Percentiles rank a stretch among this genome's conserved stretches.
phyloP scores from a whole-genome alignment of 2,329 filamentous ascomycete species.

The Byssochlamys sp. region DNA sequence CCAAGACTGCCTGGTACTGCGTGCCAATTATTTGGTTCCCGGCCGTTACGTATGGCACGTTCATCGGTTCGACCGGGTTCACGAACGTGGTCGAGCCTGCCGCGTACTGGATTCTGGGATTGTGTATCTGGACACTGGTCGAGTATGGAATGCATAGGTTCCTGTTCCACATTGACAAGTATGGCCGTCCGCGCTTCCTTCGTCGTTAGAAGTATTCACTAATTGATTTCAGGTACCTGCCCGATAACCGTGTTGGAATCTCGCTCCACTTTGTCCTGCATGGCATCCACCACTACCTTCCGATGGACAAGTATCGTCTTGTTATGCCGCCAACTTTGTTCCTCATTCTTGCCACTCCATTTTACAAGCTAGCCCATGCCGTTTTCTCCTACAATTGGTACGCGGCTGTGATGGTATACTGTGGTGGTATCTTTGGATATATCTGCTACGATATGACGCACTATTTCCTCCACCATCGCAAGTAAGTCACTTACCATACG shows the following conservation, averaged over 20 bases:
- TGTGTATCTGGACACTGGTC: constrained; percentile 76
- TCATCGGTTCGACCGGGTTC: constrained; percentile 55
- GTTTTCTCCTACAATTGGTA: constrained; percentile 81
- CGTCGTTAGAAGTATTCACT: constrained; percentile 8
- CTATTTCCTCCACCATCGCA: constrained; percentile 95
- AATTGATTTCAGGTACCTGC: constrained; percentile 56
- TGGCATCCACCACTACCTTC: constrained; percentile 93
- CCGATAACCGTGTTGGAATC: constrained; percentile 79
- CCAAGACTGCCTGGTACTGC: constrained; percentile 88
- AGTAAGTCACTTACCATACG: constrained; percentile 41
- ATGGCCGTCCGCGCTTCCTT: constrained; percentile 34
- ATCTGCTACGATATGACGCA: constrained; percentile 94
- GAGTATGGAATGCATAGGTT: constrained; percentile 85
- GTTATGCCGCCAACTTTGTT: constrained; percentile 96
- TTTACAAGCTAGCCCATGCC: constrained; percentile 80
- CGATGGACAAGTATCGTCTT: constrained; percentile 95
- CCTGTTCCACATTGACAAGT: constrained; percentile 88
- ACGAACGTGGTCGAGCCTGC: constrained; percentile 39
- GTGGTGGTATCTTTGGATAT: constrained; percentile 89
- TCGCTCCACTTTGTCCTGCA: constrained; percentile 89
- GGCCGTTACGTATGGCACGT: constrained; percentile 63
- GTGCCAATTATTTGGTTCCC: constrained; percentile 79
- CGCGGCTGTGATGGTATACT: constrained; percentile 67
- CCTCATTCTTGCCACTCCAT: constrained; percentile 69
- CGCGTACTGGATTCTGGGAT: constrained; percentile 59